Evolutionary conservation across 2,329 filamentous ascomycete species (phyloP), one percentile per base, ranked within the genome.

Genomic region (Aulographum hederae): DNA sequence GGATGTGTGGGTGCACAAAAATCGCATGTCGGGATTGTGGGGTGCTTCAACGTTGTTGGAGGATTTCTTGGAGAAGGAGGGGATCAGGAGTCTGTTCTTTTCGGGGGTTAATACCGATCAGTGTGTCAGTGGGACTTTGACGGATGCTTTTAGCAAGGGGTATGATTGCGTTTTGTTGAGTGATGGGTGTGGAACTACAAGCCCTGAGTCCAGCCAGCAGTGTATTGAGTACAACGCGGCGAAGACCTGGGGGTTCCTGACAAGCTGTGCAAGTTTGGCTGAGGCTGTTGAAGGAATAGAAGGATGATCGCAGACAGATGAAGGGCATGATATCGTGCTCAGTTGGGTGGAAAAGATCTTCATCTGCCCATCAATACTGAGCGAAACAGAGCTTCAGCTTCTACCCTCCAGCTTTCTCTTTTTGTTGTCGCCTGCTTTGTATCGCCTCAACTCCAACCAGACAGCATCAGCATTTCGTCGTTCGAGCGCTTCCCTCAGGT

Each of bases 401-500:
- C n/a, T n/a, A n/a, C n/a, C n/a, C n/a, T n/a, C n/a, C n/a, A n/a
- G n/a, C n/a, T n/a, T n/a, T n/a, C n/a, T n/a, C n/a, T n/a, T n/a
- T n/a, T n/a, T n/a, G n/a, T n/a, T n/a, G n/a, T n/a, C n/a, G n/a
- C n/a, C n/a, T n/a, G n/a, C n/a, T n/a, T n/a, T n/a, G n/a, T n/a
- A n/a, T n/a, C 21, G 21, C 21, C 8, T 8, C n/a, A 25, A n/a
- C 21, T 25, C n/a, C 8, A 86, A 52, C 81, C 81, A 91, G 3
- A 89, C 74, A 2, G 77, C 75, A 56, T 89, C 80, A 1, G 64
- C 58, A 48, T 86, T 84, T 32, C 76, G 55, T 3, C 47, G 53
- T 40, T 78, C 70, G 28, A 89, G 51, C 8, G 68, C 70, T 20
- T 55, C 52, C 30, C 60, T 63, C 8, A 75, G 63, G 30, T 66